Evolutionary conservation across 176 grass and related monocot species (phyloP).

Genomic region (Secale cereale): DNA sequence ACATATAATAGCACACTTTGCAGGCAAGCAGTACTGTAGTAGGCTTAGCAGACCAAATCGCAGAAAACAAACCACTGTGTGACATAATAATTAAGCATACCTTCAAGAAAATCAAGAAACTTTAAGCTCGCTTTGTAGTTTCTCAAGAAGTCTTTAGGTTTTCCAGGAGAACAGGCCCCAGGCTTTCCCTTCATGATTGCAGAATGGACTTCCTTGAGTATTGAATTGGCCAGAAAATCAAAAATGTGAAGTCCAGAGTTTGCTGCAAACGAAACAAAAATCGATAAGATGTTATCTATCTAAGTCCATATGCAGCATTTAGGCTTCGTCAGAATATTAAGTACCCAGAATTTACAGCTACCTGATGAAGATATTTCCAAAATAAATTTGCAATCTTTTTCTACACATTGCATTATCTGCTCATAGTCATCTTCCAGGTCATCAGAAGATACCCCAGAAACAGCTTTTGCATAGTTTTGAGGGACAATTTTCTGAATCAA

Average conservation of each 20-base stretch:
- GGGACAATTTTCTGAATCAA: conserved; percentile 83
- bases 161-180: conserved; percentile 91
- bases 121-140: conserved; percentile 88
- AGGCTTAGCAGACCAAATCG: neutral
- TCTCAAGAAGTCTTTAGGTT: conserved; percentile 82
- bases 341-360: conserved; percentile 20
- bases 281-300: conserved; percentile 27
- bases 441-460: conserved; percentile 57
- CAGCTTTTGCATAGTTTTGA: conserved; percentile 53
- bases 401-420: conserved; percentile 66
- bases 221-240: conserved; percentile 96
- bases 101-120: conserved; percentile 97
- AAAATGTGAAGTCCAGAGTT: conserved; percentile 99
- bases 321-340: neutral
- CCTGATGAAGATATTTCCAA: conserved; percentile 93
- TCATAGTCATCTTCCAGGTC: conserved; percentile 79
- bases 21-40: neutral
- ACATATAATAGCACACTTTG: neutral
- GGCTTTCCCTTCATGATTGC: conserved; percentile 90
- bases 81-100: conserved; percentile 41
- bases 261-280: conserved; percentile 49
- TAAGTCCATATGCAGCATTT: neutral
- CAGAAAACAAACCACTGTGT: neutral
- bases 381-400: conserved; percentile 97
- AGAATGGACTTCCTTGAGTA: conserved; percentile 88